Base-by-base conservation (phyloP, 306 rosid species). In the Begonia fuchsioides region DNA sequence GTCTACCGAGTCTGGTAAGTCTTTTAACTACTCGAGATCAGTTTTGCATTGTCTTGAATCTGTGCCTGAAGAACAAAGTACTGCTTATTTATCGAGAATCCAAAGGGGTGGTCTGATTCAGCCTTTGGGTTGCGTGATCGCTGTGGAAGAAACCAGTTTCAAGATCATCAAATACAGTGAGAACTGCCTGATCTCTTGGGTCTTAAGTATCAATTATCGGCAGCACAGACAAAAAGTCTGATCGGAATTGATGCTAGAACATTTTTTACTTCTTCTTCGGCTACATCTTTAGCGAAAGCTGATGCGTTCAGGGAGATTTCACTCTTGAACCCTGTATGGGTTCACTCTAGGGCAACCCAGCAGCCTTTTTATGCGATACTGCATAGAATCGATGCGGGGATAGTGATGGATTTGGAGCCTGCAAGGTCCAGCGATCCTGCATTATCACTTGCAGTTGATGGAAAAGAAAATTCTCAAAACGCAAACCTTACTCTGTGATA, bases 321-420 rank as follows among this genome's bases (percentile, higher is more conserved):
- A 0, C 65, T 82, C 50, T 52, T 72, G 35, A 87, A 87, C 61
- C 96, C 94, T 0, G 57, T 82, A 56, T 87, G 81, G 87, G 76
- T 87, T 2, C 57, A 68, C 47, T 68, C 87, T n/a, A 66, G 73
- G 65, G 61, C 52, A 7, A 68, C 70, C 51, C 76, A 72, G 73
- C 79, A 79, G 73, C 77, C 96, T 17, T 77, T 82, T 64, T 75
- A 79, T 57, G 96, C 94, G 12, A 77, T 87, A 50, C 16, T 82
- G 43, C 96, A 82, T 44, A 68, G 94, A 54, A 87, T 82, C 71
- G 96, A 79, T 61, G 92, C 82, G 43, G 94, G 92, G 5, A 62
- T 75, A 48, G 78, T 87, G 49, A 68, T 87, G 59, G 94, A 87
- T 80, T 80, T 87, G 65, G 96, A 87, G 72, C 87, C 82, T 26